Evolutionary conservation across 2,329 filamentous ascomycete species (phyloP).

Genomic region (Colletotrichum sp.): DNA sequence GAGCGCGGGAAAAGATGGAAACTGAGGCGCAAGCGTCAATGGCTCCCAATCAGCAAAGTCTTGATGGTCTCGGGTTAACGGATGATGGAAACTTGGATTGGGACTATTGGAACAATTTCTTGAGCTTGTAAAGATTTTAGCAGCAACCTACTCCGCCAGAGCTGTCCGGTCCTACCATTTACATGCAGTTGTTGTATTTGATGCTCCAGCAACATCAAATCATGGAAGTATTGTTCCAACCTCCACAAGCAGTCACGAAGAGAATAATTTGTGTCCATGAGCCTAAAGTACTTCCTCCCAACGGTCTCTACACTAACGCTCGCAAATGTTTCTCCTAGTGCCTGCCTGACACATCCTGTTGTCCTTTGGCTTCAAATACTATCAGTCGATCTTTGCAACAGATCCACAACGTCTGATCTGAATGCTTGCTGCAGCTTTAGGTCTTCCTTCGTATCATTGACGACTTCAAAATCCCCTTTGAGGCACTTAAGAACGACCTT

Average conservation of each 20-base stretch:
- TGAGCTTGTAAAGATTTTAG: background rate
- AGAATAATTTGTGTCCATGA: background rate
- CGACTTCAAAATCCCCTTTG: background rate
- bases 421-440: background rate
- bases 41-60: background rate
- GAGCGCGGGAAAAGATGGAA: background rate
- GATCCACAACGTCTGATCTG: background rate
- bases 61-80: background rate
- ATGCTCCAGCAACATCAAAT: background rate
- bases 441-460: background rate
- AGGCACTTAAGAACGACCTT: background rate
- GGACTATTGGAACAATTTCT: conserved; percentile 13
- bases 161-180: too few species aligned
- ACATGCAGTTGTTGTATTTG: background rate
- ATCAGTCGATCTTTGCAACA: background rate
- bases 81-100: background rate
- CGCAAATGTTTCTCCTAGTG: background rate
- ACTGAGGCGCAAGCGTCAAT: background rate
- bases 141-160: background rate
- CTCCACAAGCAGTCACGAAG: background rate
- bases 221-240: background rate
- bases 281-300: background rate
- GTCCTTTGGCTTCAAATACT: background rate
- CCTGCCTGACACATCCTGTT: accelerated
- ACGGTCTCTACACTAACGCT: background rate